Evolutionary conservation across 257 asterid species (phyloP).

Genomic region (Datura wrightii): DNA sequence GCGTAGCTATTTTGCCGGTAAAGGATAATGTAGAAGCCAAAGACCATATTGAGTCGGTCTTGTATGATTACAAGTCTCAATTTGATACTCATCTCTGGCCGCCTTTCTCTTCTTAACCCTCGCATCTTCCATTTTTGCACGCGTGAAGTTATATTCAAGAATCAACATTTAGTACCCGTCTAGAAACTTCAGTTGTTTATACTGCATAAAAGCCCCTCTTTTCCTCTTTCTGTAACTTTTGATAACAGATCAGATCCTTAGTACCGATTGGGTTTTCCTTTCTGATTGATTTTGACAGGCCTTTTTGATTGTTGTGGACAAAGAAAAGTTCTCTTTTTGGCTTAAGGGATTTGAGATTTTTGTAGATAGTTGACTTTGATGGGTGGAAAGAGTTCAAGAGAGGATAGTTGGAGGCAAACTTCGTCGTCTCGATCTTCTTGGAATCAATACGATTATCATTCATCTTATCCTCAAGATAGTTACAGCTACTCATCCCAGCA

Average conservation of each 20-base stretch:
- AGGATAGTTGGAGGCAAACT: conserved; percentile 59
- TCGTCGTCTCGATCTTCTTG: conserved; percentile 56
- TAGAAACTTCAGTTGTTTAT: not conserved
- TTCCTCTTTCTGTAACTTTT: not conserved
- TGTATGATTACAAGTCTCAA: conserved; percentile 3
- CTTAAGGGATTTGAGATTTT: conserved; percentile 18
- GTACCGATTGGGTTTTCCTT: conserved; percentile 18
- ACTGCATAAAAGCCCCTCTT: not conserved
- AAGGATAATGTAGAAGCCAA: not conserved
- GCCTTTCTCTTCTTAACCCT: not conserved
- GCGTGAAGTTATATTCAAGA: conserved; percentile 24
- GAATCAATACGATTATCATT: conserved; percentile 51
- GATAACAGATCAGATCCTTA: conserved; percentile 9
- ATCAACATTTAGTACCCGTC: not conserved
- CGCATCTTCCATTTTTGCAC: not conserved
- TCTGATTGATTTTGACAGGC: conserved; percentile 45
- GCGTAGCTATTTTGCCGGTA: not conserved
- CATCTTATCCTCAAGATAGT: conserved; percentile 54
- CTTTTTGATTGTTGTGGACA: conserved; percentile 33
- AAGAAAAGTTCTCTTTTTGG: conserved; percentile 7
- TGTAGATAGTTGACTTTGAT: conserved; percentile 52
- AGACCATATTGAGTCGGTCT: conserved; percentile 18
- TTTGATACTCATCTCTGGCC: not conserved
- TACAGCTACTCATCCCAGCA: conserved; percentile 49
- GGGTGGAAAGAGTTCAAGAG: conserved; percentile 86